These are phyloP conservation scores for Fraxinus dipetala DNA, from an alignment of 305 asterid species.

Conservation along the genomic window DNA sequence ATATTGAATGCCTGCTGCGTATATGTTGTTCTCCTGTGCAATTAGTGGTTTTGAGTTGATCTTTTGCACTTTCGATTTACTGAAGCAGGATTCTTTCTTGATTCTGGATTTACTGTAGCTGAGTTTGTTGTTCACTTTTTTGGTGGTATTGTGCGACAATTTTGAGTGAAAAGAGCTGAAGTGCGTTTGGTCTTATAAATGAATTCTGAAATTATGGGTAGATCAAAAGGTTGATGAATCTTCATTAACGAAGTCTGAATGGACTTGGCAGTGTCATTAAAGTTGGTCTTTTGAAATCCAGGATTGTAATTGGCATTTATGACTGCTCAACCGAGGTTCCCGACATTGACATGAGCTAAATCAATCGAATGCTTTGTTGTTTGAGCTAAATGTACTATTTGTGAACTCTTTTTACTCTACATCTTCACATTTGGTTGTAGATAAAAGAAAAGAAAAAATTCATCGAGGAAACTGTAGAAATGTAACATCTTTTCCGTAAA, in stretches of 20 bases:
- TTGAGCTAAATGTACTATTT: background rate
- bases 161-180: background rate
- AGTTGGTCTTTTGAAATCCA: background rate
- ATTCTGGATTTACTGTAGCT: conserved; percentile 15
- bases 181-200: background rate
- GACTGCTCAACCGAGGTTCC: conserved; percentile 11
- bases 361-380: background rate
- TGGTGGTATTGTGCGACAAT: background rate
- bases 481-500: background rate
- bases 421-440: background rate
- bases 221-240: background rate
- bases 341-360: background rate
- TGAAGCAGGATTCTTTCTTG: conserved; percentile 3
- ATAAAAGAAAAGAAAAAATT: background rate
- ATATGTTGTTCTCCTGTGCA: conserved; percentile 9
- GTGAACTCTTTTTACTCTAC: background rate
- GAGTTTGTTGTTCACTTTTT: conserved; percentile 2
- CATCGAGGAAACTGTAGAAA: background rate
- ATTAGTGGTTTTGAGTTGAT: conserved; percentile 17
- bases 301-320: conserved; percentile 9
- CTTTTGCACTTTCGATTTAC: conserved; percentile 8
- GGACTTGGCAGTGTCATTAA: conserved; percentile 15
- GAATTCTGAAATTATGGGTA: background rate
- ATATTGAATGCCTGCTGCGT: background rate
- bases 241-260: background rate